These are phyloP conservation scores for Nigrospora osmanthi DNA, from an alignment of 2,329 filamentous ascomycete species.

Conservation along the genomic window DNA sequence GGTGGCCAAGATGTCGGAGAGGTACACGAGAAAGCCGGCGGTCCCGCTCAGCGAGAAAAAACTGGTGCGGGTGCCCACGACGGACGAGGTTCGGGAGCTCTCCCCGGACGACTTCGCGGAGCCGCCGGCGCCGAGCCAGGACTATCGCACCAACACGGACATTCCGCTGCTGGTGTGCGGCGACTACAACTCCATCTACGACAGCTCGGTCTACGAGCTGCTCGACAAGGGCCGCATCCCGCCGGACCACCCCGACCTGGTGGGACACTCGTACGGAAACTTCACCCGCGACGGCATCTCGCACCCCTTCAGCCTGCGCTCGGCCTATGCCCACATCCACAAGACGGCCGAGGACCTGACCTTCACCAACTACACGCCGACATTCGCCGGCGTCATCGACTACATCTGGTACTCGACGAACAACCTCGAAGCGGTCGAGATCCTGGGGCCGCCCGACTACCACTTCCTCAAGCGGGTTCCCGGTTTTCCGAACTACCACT, in stretches of 20 bases:
- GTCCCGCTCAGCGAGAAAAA: conserved; percentile 67
- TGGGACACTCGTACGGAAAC: conserved; percentile 78
- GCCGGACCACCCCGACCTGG: conserved; percentile 73
- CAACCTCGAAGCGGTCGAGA: conserved; percentile 71
- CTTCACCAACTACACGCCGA: conserved; percentile 95
- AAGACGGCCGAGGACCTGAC: conserved; percentile 77
- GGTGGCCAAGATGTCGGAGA: conserved; percentile 77
- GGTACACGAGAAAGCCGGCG: conserved; percentile 71
- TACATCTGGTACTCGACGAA: conserved; percentile 98
- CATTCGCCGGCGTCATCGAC: conserved; percentile 88
- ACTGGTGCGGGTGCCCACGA: conserved; percentile 37
- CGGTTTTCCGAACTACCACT: conserved; percentile 90
- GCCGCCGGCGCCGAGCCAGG: conserved; percentile 66
- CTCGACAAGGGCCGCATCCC: conserved; percentile 73
- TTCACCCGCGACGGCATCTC: conserved; percentile 89
- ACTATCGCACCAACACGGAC: conserved; percentile 78
- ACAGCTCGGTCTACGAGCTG: conserved; percentile 87
- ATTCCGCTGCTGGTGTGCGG: conserved; percentile 89
- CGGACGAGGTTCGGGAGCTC: conserved; percentile 36
- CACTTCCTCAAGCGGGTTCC: conserved; percentile 81
- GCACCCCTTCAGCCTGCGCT: conserved; percentile 90
- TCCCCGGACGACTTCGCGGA: conserved; percentile 50
- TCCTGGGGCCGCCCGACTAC: conserved; percentile 81
- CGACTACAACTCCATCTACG: conserved; percentile 87
- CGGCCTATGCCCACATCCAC: conserved; percentile 75